Evolutionary conservation across 2,329 filamentous ascomycete genomes (phyloP).

Genomic region (Monosporascus cannonballus): DNA sequence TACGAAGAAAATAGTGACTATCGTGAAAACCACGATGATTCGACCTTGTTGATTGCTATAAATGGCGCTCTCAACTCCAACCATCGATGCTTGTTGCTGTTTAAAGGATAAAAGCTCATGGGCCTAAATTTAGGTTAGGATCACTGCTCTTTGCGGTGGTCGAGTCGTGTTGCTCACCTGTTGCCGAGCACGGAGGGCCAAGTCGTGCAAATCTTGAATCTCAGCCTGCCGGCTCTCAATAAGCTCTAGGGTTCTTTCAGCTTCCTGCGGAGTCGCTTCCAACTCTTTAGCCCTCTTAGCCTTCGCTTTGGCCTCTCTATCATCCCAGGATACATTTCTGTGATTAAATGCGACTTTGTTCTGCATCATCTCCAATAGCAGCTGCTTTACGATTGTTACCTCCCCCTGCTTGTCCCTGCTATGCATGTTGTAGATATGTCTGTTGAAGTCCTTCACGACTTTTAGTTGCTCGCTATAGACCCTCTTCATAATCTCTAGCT

Average conservation of each 20-base stretch:
- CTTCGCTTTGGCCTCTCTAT: background rate
- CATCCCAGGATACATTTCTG: background rate
- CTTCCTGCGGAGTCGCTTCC: background rate
- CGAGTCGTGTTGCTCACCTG: constrained; percentile 12
- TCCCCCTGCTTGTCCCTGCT: background rate
- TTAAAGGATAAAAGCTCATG: constrained; percentile 25
- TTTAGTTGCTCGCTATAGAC: constrained; percentile 20
- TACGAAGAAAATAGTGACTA: constrained; percentile 30
- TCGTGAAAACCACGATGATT: constrained; percentile 27
- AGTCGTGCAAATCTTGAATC: constrained; percentile 1
- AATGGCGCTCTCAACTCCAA: constrained; percentile 25
- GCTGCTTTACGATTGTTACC: background rate
- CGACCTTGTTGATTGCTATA: constrained; percentile 26
- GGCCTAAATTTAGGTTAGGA: constrained; percentile 12
- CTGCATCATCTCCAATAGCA: background rate
- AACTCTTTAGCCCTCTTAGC: background rate
- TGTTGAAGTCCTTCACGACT: constrained; percentile 9
- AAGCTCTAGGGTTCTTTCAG: background rate
- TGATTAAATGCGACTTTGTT: constrained; percentile 2
- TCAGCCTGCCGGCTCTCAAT: constrained; percentile 1
- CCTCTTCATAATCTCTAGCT: constrained; percentile 26
- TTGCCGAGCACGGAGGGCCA: constrained; percentile 6
- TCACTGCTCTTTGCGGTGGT: background rate
- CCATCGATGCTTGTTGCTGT: constrained; percentile 28
- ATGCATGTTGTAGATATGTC: background rate